Percentiles rank a stretch among this genome's conserved stretches.
Conservation (phyloP, 768 basidiomycete genomes). For the Galerina marginata region DNA sequence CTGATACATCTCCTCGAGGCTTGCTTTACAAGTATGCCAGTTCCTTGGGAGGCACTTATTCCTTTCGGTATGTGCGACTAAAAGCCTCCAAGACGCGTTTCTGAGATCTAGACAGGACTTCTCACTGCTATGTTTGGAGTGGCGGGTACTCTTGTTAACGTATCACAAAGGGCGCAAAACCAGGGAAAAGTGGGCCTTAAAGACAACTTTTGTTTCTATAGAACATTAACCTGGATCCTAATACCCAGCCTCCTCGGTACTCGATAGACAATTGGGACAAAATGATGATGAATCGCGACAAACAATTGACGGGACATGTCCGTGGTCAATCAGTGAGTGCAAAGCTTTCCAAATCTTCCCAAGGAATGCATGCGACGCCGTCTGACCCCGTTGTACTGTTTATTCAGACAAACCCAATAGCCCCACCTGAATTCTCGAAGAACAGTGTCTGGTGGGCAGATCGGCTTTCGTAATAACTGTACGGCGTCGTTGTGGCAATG, state of each 20-base stretch:
- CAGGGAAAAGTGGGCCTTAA: slow-evolving; percentile 76
- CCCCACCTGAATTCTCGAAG: slow-evolving; percentile 74
- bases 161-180: slow-evolving; percentile 81
- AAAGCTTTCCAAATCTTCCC: neutral
- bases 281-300: slow-evolving; percentile 95
- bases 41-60: slow-evolving; percentile 97
- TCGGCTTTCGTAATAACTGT: slow-evolving; percentile 39
- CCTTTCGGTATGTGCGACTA: slow-evolving; percentile 73
- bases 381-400: slow-evolving; percentile 3
- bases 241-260: slow-evolving; percentile 77
- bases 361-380: neutral
- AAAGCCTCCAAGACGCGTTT: neutral
- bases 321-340: slow-evolving; percentile 84
- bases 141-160: slow-evolving; percentile 85
- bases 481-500: neutral
- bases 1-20: neutral
- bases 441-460: slow-evolving; percentile 79
- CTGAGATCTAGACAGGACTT: slow-evolving; percentile 56
- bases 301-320: slow-evolving; percentile 81
- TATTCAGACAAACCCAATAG: slow-evolving; percentile 64
- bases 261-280: slow-evolving; percentile 90
- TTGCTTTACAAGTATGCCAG: slow-evolving; percentile 68
- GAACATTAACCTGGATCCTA: neutral
- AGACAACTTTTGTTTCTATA: neutral
- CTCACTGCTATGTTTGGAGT: slow-evolving; percentile 88